Conservation (phyloP, 768 basidiomycete species). For the Basidioascus undulatus region DNA sequence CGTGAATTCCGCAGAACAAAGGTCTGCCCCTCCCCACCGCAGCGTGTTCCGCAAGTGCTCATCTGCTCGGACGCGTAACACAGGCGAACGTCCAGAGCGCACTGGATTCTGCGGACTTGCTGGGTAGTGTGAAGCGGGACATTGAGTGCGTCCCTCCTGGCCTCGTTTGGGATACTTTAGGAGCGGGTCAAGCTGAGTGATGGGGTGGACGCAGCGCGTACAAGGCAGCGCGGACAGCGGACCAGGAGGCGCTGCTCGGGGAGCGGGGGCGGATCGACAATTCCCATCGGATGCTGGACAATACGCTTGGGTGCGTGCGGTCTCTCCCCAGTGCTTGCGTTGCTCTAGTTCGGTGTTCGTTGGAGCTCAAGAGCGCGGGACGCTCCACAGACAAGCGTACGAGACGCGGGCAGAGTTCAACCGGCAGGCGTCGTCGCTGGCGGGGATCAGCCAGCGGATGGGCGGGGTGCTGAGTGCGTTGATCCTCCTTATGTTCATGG, state of each 20-base stretch:
- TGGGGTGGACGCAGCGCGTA: constrained; percentile 61
- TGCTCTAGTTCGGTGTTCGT: background rate
- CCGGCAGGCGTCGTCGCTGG: constrained; percentile 48
- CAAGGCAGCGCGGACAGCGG: constrained; percentile 39
- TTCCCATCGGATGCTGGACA: constrained; percentile 85
- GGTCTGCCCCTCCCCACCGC: constrained; percentile 21
- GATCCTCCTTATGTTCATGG: background rate
- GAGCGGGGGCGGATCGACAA: constrained; percentile 78
- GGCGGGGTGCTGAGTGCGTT: constrained; percentile 50
- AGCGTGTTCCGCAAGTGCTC: background rate
- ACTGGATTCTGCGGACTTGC: constrained; percentile 60
- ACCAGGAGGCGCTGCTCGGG: constrained; percentile 60
- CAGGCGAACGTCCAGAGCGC: constrained; percentile 61
- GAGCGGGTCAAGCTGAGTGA: too few species aligned
- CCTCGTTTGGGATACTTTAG: background rate
- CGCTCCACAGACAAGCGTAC: constrained; percentile 94
- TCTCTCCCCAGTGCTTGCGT: background rate
- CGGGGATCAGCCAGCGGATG: constrained; percentile 66
- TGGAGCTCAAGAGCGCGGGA: too few species aligned
- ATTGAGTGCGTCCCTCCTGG: constrained; percentile 43
- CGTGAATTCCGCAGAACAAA: constrained; percentile 69
- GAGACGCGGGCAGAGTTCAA: constrained; percentile 84
- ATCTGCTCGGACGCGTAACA: constrained; percentile 1
- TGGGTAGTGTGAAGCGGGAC: constrained; percentile 78
- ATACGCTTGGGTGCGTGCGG: constrained; percentile 50